A percentile compares a stretch with the other conserved stretches of the same genome.
Evolutionary conservation across 306 rosid genomes (phyloP).

Genomic region (Fragaria iinumae): DNA sequence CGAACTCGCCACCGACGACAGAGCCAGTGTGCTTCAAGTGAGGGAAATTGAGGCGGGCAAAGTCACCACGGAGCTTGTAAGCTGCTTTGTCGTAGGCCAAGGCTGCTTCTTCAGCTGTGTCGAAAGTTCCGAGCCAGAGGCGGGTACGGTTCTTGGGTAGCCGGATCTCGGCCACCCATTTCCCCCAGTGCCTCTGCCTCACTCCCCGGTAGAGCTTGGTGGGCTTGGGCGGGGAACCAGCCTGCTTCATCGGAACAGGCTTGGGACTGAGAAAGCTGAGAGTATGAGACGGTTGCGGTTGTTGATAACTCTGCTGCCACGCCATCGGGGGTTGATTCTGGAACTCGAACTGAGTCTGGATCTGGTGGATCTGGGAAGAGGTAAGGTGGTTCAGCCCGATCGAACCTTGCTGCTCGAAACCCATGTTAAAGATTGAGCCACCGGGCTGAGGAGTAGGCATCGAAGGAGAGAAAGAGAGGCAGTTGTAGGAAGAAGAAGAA

Average conservation of each 20-base stretch:
- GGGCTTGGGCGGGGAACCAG: conserved; percentile 57
- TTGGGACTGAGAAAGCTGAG: conserved; percentile 51
- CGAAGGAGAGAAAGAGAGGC: conserved; percentile 22
- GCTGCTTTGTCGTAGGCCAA: conserved; percentile 95
- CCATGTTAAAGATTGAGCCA: conserved; percentile 45
- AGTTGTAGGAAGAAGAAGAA: conserved; percentile 12
- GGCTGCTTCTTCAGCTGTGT: conserved; percentile 98
- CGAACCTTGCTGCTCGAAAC: conserved; percentile 41
- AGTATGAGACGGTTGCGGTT: not conserved
- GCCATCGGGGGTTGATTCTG: conserved; percentile 29
- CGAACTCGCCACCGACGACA: conserved; percentile 55
- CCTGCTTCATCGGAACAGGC: conserved; percentile 71
- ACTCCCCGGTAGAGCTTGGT: conserved; percentile 93
- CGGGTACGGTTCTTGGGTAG: conserved; percentile 92
- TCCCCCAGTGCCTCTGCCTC: conserved; percentile 96
- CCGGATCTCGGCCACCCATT: conserved; percentile 98
- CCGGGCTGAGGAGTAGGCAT: conserved; percentile 32
- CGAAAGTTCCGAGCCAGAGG: conserved; percentile 97
- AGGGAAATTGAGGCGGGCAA: conserved; percentile 87
- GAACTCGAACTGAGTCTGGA: conserved; percentile 60
- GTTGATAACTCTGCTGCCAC: conserved; percentile 22
- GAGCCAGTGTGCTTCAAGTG: conserved; percentile 70
- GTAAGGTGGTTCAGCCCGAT: conserved; percentile 65
- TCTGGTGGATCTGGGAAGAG: conserved; percentile 66
- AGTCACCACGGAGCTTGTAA: conserved; percentile 92